Conservation (phyloP, 352 stramenopile species). For the Lagenidium giganteum region DNA sequence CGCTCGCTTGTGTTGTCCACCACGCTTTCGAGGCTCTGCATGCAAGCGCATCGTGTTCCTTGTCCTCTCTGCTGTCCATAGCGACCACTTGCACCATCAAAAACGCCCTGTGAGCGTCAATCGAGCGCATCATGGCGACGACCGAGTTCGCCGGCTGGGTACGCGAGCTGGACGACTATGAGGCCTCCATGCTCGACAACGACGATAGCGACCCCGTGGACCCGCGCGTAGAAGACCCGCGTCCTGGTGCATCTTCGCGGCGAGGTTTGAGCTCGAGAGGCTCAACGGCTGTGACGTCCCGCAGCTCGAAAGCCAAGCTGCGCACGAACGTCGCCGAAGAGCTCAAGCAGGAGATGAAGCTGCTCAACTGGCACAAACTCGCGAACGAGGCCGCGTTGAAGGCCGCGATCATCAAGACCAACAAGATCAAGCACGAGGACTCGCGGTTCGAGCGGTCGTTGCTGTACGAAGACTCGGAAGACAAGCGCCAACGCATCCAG, state of each 20-base stretch:
- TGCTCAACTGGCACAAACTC: constrained; percentile 94
- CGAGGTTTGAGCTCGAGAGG: constrained; percentile 5
- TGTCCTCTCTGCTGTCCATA: too few relatives aligned
- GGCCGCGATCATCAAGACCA: constrained; percentile 86
- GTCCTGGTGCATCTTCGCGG: too few relatives aligned
- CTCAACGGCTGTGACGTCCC: constrained; percentile 11
- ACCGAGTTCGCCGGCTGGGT: constrained; percentile 48
- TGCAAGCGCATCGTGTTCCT: too few relatives aligned
- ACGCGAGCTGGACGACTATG: constrained; percentile 49
- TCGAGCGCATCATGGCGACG: constrained; percentile 17
- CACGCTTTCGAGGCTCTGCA: too few relatives aligned
- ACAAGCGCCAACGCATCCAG: constrained; percentile 86
- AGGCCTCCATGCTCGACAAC: constrained; percentile 16
- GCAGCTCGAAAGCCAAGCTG: constrained; percentile 18
- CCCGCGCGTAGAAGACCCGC: constrained; percentile 19
- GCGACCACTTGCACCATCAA: too few relatives aligned
- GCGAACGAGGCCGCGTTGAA: constrained; percentile 92
- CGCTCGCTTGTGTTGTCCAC: too few relatives aligned
- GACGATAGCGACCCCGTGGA: constrained; percentile 24
- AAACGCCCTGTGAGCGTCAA: too few relatives aligned
- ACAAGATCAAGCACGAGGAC: constrained; percentile 79
- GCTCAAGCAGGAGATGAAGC: constrained; percentile 89
- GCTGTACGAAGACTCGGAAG: constrained; percentile 54
- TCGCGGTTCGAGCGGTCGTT: constrained; percentile 37
- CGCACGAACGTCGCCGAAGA: constrained; percentile 57